Conservation (phyloP, 225 moss, liverwort and hornwort species). For the Rhytidiadelphus loreus region DNA sequence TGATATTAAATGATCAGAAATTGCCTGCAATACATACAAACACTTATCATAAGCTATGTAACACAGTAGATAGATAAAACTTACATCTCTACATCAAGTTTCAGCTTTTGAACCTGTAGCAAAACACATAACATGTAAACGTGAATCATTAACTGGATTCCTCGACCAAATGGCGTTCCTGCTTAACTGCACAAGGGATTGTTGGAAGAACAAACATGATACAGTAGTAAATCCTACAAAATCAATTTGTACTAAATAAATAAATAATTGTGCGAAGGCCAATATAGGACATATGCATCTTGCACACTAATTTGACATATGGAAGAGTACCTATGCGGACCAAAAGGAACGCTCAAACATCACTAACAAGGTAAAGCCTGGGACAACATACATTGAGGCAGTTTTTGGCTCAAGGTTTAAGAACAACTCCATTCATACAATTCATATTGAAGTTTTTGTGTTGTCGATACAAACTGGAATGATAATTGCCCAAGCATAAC, state of each 20-base stretch:
- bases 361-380: neutral
- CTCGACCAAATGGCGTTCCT: neutral
- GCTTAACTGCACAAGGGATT: neutral
- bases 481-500: neutral
- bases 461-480: neutral
- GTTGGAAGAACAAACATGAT: neutral
- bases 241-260: neutral
- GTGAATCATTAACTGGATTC: neutral
- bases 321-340: neutral
- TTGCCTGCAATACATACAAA: neutral
- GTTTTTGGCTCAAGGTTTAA: neutral
- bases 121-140: neutral
- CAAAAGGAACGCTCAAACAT: neutral
- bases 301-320: neutral
- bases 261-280: neutral
- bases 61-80: constrained; percentile 1
- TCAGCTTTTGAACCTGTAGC: constrained; percentile 85
- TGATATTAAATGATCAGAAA: neutral
- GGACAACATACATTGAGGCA: neutral
- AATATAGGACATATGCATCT: neutral
- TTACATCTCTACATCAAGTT: constrained; percentile 89
- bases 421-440: neutral
- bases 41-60: neutral
- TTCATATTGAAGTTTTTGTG: neutral
- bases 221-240: neutral